Evolutionary conservation across 768 basidiomycete genomes (phyloP).

Genomic region (Lentinula lateritia): DNA sequence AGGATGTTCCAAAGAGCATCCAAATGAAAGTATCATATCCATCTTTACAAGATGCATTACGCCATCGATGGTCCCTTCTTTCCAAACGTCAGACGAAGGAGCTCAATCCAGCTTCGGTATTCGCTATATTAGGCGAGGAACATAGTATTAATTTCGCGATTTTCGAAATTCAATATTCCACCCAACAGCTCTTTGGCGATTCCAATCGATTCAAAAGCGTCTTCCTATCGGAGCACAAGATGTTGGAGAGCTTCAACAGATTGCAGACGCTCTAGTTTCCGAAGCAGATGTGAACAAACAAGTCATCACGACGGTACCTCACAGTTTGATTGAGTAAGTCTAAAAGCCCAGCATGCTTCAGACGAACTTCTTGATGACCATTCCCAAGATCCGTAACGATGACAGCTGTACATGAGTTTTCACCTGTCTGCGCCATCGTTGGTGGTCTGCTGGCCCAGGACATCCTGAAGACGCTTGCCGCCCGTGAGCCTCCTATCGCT

Average conservation of each 20-base stretch:
- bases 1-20: slow-evolving; percentile 53
- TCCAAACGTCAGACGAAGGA: slow-evolving; percentile 77
- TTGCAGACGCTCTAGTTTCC: slow-evolving; percentile 56
- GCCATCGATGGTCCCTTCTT: slow-evolving; percentile 63
- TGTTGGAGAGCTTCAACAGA: slow-evolving; percentile 53
- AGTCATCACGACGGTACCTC: slow-evolving; percentile 51
- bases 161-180: neutral
- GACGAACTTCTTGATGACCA: slow-evolving; percentile 5
- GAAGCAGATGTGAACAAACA: slow-evolving; percentile 68
- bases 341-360: slow-evolving; percentile 2
- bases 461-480: slow-evolving; percentile 84
- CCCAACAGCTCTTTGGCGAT: slow-evolving; percentile 75
- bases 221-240: slow-evolving; percentile 50
- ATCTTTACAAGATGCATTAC: slow-evolving; percentile 55
- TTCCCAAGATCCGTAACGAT: slow-evolving; percentile 53
- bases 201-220: slow-evolving; percentile 53
- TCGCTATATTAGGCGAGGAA: slow-evolving; percentile 62
- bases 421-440: slow-evolving; percentile 90
- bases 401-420: slow-evolving; percentile 80
- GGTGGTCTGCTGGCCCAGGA: slow-evolving; percentile 96
- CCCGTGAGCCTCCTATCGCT: slow-evolving; percentile 87
- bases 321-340: slow-evolving; percentile 58
- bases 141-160: slow-evolving; percentile 4
- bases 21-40: slow-evolving; percentile 62
- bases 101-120: slow-evolving; percentile 69